Conservation (phyloP, 257 asterid genomes). For the Anisodus tanguticus region DNA sequence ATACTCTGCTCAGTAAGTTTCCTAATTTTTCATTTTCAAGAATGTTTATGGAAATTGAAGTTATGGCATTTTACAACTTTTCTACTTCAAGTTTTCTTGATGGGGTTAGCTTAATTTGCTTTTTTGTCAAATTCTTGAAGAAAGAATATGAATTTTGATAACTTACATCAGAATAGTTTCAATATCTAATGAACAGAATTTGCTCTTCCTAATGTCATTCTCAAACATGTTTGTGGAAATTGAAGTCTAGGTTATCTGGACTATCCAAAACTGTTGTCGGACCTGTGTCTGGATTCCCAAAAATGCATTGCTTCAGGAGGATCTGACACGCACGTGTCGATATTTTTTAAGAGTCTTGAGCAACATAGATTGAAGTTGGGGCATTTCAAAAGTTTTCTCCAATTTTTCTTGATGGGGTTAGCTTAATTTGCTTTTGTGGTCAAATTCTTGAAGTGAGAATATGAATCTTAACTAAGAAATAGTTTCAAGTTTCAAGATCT, state of each 20-base stretch:
- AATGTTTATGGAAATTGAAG: neutral
- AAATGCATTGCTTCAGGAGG: neutral
- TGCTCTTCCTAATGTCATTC: neutral
- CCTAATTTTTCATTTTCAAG: neutral
- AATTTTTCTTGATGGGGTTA: neutral
- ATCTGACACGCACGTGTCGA: neutral
- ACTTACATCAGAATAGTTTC: constrained; percentile 11
- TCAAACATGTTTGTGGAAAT: too few relatives aligned
- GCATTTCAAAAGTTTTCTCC: neutral
- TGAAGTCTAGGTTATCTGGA: neutral
- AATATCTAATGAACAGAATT: neutral
- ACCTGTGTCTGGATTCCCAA: neutral
- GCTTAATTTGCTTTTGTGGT: neutral
- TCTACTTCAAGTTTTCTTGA: neutral
- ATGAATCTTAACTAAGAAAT: neutral
- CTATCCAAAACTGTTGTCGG: neutral
- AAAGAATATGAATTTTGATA: neutral
- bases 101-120: neutral
- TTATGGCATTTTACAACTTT: neutral
- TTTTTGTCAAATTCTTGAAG: neutral
- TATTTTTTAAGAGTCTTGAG: neutral
- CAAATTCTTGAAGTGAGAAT: neutral
- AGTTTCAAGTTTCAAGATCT: neutral
- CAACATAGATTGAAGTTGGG: neutral
- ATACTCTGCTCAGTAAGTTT: constrained; percentile 83